Evolutionary conservation across 768 basidiomycete genomes (phyloP).

Genomic region (Mycena filopes): DNA sequence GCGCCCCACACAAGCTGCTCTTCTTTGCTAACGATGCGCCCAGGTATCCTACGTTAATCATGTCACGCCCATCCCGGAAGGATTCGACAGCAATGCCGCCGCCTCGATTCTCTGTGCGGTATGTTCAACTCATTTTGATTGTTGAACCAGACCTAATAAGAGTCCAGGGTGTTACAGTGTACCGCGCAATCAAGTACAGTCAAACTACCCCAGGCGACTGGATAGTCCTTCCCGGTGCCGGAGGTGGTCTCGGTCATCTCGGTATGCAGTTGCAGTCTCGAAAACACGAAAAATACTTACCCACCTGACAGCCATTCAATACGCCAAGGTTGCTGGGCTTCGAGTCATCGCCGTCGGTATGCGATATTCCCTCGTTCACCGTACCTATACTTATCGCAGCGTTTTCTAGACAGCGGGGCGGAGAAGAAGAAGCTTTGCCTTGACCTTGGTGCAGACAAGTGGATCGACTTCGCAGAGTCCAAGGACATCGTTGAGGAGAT

Average conservation of each 20-base stretch:
- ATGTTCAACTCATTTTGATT: conserved; percentile 34
- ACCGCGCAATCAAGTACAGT: conserved; percentile 84
- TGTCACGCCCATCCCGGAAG: conserved; percentile 85
- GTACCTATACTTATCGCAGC: not conserved
- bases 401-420: conserved; percentile 70
- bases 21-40: not conserved
- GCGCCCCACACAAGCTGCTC: not conserved
- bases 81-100: conserved; percentile 70
- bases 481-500: conserved; percentile 76
- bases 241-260: conserved; percentile 86
- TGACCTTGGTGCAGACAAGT: conserved; percentile 76
- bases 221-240: conserved; percentile 82
- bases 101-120: conserved; percentile 85
- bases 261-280: conserved; percentile 51
- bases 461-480: conserved; percentile 81
- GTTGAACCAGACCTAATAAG: not conserved
- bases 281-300: too few species aligned
- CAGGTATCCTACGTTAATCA: conserved; percentile 75
- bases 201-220: conserved; percentile 75
- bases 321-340: conserved; percentile 80
- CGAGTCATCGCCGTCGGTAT: conserved; percentile 80
- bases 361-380: conserved; percentile 10
- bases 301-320: conserved; percentile 70
- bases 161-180: conserved; percentile 81
- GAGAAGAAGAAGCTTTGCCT: conserved; percentile 74